Base-by-base conservation (phyloP, 2,329 filamentous ascomycete genomes). In the Exophiala calicioides region DNA sequence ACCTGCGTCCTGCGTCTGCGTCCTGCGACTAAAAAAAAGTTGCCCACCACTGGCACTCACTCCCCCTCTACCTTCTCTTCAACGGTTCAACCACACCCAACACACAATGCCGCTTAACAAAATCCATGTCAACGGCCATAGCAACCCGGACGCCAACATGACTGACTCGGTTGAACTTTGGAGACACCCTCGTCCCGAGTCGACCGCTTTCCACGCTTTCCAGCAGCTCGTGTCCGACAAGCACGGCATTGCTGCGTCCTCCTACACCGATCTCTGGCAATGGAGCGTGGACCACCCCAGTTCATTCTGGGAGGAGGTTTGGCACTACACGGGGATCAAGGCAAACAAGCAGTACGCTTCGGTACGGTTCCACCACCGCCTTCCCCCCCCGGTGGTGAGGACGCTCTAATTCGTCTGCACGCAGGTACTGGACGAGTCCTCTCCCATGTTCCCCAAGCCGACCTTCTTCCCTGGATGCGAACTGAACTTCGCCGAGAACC, bases 401-500 rank as follows among this genome's bases (percentile, higher is more conserved):
- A n/a, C n/a, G n/a, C n/a, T n/a, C 37, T 47, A 21, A 32, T 24
- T 31, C 24, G 31, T 5, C 42, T 21, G 21, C 27, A 37, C 27
- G 12, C 60, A 90, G 84, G 85, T 88, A 31, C 72, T 95, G 13
- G 80, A 86, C 18, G 65, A 77, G 30, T 68, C 80, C 44, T 78
- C 82, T 4, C 75, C 80, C 35, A 86, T 97, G 78, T 97, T 90
- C 60, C 91, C 91, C 18, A 83, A 89, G 18, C 90, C 91, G 5
- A 74, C 83, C 50, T 97, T 95, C 74, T 97, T 96, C 66, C 67
- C 81, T 46, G 85, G 84, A 7, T 80, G 87, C 10, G 82, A 75
- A 47, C 75, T 97, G 56, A 98, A 97, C 68, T 97, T 96, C 65
- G 90, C 91, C 19, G 88, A 97, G 71, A 98, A 98, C 65, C 75